Percentiles rank a stretch among this genome's conserved stretches.
Evolutionary conservation across 2,329 filamentous ascomycete genomes (phyloP).

Genomic region (Penicillium sp.): DNA sequence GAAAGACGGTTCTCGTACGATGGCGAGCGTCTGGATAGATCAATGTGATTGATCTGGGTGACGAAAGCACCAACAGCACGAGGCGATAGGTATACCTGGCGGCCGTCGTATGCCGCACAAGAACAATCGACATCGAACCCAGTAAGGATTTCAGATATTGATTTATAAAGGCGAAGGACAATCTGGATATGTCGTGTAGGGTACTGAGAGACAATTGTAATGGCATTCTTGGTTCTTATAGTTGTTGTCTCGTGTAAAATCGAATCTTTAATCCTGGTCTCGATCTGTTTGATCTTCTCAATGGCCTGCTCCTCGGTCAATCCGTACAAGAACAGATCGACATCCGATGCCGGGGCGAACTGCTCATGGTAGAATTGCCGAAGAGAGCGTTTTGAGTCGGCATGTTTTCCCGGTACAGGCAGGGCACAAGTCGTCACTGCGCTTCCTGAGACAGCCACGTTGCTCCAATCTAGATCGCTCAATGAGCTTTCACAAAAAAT

Average conservation of each 20-base stretch:
- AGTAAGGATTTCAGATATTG: constrained; percentile 76
- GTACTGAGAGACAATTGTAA: constrained; percentile 81
- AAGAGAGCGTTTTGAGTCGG: constrained; percentile 56
- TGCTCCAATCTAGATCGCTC: constrained; percentile 73
- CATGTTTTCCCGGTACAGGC: constrained; percentile 62
- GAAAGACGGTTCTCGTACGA: constrained; percentile 84
- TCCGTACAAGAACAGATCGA: constrained; percentile 81
- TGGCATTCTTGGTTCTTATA: constrained; percentile 78
- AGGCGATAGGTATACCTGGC: constrained; percentile 74
- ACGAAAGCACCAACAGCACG: constrained; percentile 74
- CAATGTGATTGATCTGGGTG: constrained; percentile 76
- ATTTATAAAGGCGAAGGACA: constrained; percentile 80
- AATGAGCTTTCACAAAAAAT: constrained; percentile 78
- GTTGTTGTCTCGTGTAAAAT: constrained; percentile 80
- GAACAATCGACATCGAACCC: constrained; percentile 87
- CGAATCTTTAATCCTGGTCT: constrained; percentile 68
- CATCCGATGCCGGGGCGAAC: constrained; percentile 77
- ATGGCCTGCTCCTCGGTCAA: constrained; percentile 72
- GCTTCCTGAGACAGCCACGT: constrained; percentile 76
- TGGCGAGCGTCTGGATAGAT: constrained; percentile 73
- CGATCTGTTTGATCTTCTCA: constrained; percentile 80
- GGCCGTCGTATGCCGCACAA: constrained; percentile 74
- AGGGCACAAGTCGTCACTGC: constrained; percentile 75
- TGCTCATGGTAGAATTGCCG: constrained; percentile 77
- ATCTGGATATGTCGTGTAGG: constrained; percentile 82